Percentiles rank a stretch among this genome's conserved stretches.
Conservation (phyloP, 2,329 filamentous ascomycete species). For the Lachnellula arida region DNA sequence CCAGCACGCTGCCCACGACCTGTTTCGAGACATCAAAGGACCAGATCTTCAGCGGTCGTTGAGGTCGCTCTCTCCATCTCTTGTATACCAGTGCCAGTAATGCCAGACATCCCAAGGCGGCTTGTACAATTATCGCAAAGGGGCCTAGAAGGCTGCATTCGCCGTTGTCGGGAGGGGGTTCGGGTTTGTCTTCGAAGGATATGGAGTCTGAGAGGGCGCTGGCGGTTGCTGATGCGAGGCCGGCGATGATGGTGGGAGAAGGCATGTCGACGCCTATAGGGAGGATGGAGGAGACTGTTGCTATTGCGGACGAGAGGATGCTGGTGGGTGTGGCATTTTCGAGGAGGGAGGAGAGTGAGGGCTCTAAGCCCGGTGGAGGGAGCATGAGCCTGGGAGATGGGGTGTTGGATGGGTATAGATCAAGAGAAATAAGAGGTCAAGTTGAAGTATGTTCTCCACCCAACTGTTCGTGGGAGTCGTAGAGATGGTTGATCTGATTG, state of each 20-base stretch:
- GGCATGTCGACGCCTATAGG: conserved; percentile 26
- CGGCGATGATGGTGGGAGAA: conserved; percentile 29
- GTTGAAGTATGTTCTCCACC: not conserved
- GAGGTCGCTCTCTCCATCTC: conserved; percentile 84
- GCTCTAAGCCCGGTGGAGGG: conserved; percentile 28
- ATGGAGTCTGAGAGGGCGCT: conserved; percentile 18
- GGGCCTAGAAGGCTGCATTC: conserved; percentile 86
- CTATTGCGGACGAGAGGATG: conserved; percentile 21
- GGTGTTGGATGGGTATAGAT: not conserved
- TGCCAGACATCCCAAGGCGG: conserved; percentile 76
- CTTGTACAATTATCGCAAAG: conserved; percentile 88
- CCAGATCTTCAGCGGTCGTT: conserved; percentile 93
- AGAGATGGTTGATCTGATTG: no score
- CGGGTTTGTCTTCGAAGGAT: not conserved
- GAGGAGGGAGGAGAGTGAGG: conserved; percentile 18
- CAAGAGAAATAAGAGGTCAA: not conserved
- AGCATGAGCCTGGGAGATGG: conserved; percentile 19
- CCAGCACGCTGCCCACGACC: conserved; percentile 85
- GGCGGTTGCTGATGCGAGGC: conserved; percentile 26
- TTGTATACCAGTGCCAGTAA: conserved; percentile 87
- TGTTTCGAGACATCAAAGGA: conserved; percentile 97
- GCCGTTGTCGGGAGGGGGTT: conserved; percentile 43
- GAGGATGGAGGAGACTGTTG: conserved; percentile 20
- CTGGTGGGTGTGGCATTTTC: conserved; percentile 21
- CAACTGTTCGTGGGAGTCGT: no score